Conservation (phyloP, 148 eudicot genomes). For the Cornus kousa region DNA sequence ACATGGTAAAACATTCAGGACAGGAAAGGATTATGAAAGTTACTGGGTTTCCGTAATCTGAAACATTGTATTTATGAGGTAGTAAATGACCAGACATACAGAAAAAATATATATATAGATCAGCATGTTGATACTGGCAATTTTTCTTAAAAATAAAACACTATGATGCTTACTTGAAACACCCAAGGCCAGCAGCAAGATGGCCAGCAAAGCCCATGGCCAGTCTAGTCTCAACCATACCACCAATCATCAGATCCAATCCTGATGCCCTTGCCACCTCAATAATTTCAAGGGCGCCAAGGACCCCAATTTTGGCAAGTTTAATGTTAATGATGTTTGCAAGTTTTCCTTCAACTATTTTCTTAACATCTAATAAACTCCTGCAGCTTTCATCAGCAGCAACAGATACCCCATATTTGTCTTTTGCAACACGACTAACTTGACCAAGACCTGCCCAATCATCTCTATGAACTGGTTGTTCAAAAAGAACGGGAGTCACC, state of each 20-base stretch:
- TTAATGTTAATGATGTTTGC: conserved; percentile 82
- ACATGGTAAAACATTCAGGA: background rate
- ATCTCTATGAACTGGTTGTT: conserved; percentile 91
- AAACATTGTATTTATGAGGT: background rate
- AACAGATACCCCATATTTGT: conserved; percentile 67
- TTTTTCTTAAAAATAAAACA: background rate
- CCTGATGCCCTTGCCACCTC: conserved; percentile 64
- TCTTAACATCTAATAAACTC: conserved; percentile 62
- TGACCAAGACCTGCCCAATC: conserved; percentile 85
- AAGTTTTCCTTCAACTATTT: conserved; percentile 54
- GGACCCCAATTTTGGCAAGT: conserved; percentile 80
- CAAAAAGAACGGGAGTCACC: conserved; percentile 76
- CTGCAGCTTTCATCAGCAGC: conserved; percentile 97
- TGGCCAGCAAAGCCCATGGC: conserved; percentile 97
- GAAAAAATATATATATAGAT: background rate
- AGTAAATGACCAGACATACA: background rate
- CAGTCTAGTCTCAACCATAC: conserved; percentile 94
- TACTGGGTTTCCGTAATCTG: background rate
- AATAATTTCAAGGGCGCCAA: conserved; percentile 76
- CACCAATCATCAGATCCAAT: conserved; percentile 84
- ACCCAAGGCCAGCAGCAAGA: conserved; percentile 91
- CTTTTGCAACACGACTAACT: conserved; percentile 59
- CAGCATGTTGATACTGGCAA: background rate
- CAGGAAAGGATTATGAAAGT: background rate
- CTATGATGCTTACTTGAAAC: conserved; percentile 59